phyloP scores from a whole-genome alignment of 2,329 filamentous ascomycete species.

The Cladosporium sp. region DNA sequence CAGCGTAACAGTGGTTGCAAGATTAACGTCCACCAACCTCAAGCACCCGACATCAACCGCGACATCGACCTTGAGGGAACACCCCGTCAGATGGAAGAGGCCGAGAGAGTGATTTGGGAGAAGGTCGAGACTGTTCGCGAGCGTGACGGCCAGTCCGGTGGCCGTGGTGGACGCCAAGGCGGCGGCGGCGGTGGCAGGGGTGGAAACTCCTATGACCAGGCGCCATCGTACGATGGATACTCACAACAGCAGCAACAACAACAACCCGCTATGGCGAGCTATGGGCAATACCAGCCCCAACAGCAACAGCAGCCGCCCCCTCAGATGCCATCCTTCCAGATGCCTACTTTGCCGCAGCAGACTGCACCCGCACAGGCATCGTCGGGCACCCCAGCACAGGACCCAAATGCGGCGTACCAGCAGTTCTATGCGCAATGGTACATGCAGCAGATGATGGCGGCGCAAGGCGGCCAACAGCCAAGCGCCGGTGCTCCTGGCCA shows the following conservation, averaged over 20 bases:
- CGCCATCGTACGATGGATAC: constrained; percentile 47
- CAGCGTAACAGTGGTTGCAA: constrained; percentile 86
- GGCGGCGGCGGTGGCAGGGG: constrained; percentile 16
- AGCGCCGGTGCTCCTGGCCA: constrained; percentile 35
- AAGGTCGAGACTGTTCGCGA: constrained; percentile 85
- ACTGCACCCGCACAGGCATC: constrained; percentile 23
- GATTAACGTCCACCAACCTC: constrained; percentile 87
- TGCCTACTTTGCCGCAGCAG: constrained; percentile 32
- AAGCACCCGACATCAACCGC: constrained; percentile 76
- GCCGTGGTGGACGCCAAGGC: constrained; percentile 38
- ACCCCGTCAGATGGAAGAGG: constrained; percentile 73
- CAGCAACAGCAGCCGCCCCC: constrained; percentile 32
- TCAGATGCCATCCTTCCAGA: constrained; percentile 28
- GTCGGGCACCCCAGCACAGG: constrained; percentile 27
- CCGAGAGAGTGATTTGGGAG: constrained; percentile 83
- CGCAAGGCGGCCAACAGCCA: constrained; percentile 40
- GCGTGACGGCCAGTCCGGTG: constrained; percentile 41
- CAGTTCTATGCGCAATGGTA: constrained; percentile 30
- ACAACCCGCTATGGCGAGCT: constrained; percentile 36
- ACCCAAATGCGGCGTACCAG: constrained; percentile 24
- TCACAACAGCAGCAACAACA: constrained; percentile 52
- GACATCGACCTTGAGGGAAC: constrained; percentile 84
- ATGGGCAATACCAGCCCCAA: constrained; percentile 33
- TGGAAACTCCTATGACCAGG: constrained; percentile 24
- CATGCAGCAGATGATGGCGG: constrained; percentile 34